Evolutionary conservation across 225 moss, liverwort and hornwort species (phyloP).

Genomic region (Takakia lepidozioides): DNA sequence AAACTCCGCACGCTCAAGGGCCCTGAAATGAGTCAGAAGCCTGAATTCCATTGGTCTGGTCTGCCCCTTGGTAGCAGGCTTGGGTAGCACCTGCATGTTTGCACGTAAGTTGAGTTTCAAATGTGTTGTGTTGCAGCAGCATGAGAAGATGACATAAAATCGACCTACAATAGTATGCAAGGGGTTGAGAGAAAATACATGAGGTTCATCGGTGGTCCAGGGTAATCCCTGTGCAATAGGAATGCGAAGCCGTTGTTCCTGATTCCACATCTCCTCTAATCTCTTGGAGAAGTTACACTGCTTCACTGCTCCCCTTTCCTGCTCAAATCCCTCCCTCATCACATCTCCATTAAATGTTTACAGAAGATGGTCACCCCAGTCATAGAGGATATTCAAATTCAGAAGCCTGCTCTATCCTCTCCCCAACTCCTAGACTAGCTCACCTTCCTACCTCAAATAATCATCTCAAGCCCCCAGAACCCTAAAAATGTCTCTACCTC

Average conservation of each 20-base stretch:
- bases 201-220: constrained; percentile 90
- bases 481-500: no score
- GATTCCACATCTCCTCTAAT: constrained; percentile 59
- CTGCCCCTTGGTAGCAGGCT: constrained; percentile 67
- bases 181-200: constrained; percentile 16
- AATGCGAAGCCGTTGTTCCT: constrained; percentile 71
- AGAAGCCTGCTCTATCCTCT: no score
- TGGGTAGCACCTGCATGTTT: constrained; percentile 48
- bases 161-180: constrained; percentile 4
- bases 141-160: not conserved
- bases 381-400: no score
- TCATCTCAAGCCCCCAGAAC: no score
- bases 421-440: no score
- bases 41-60: constrained; percentile 66
- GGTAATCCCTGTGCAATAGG: constrained; percentile 89
- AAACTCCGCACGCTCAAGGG: constrained; percentile 75
- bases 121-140: no score
- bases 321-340: constrained; percentile 1
- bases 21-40: constrained; percentile 64
- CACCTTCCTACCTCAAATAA: no score
- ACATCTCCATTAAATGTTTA: not conserved
- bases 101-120: not conserved
- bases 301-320: constrained; percentile 91
- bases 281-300: constrained; percentile 57
- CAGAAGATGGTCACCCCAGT: no score